These are phyloP conservation scores for Musa balbisiana DNA, from an alignment of 202 grass and related monocot species.

Conservation along the genomic window DNA sequence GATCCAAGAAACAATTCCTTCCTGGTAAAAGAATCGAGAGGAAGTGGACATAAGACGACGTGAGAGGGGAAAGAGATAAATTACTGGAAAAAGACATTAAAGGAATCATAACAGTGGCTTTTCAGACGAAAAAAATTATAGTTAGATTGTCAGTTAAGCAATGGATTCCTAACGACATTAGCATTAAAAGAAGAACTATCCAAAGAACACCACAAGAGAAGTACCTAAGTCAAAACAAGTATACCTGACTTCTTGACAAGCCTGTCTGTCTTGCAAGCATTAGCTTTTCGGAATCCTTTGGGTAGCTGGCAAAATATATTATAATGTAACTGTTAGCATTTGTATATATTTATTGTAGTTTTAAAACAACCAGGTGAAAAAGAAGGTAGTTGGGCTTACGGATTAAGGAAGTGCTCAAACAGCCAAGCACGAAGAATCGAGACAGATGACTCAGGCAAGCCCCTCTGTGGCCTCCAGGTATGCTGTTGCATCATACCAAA, in stretches of 20 bases:
- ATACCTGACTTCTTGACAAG: conserved; percentile 88
- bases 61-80: too few species aligned
- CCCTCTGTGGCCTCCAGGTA: conserved; percentile 80
- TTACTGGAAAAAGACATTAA: not conserved
- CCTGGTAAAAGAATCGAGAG: not conserved
- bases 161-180: not conserved
- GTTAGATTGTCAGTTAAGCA: too few species aligned
- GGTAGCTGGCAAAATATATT: conserved; percentile 47
- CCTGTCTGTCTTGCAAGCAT: conserved; percentile 90
- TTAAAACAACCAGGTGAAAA: not conserved
- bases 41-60: too few species aligned
- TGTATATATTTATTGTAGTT: not conserved
- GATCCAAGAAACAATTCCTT: not conserved
- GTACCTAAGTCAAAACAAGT: not conserved
- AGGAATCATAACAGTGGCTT: too few species aligned
- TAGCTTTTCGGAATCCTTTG: conserved; percentile 94
- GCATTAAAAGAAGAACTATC: not conserved
- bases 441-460: conserved; percentile 88
- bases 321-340: not conserved
- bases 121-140: too few species aligned
- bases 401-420: conserved; percentile 98
- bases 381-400: conserved; percentile 35
- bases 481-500: conserved; percentile 99
- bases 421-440: conserved; percentile 96
- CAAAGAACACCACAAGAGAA: not conserved